These are phyloP conservation scores for Ceratocystis papillata DNA, from an alignment of 2,329 filamentous ascomycete species.

Conservation along the genomic window DNA sequence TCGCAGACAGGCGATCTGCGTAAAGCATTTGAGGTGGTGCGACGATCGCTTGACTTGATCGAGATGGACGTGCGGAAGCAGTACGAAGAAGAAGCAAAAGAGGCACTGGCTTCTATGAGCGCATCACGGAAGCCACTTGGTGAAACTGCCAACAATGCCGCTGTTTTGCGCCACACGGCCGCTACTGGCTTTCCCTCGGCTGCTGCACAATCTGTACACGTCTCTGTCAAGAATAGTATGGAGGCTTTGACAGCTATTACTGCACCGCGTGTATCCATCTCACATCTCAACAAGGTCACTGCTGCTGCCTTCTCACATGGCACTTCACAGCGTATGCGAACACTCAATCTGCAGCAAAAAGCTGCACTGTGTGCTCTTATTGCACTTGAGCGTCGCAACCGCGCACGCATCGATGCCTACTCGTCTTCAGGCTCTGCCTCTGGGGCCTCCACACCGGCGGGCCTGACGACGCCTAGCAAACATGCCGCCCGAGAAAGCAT, in stretches of 20 bases:
- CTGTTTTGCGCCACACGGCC: constrained; percentile 30
- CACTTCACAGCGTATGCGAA: constrained; percentile 69
- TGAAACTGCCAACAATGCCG: constrained; percentile 65
- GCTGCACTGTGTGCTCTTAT: constrained; percentile 82
- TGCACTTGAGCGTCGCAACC: constrained; percentile 69
- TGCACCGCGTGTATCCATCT: constrained; percentile 79
- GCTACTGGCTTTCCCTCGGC: constrained; percentile 34
- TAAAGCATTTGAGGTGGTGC: constrained; percentile 90
- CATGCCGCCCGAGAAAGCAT: constrained; percentile 30
- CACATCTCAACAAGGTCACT: constrained; percentile 84
- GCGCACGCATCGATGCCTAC: constrained; percentile 30
- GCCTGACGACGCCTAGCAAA: constrained; percentile 50
- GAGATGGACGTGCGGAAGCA: constrained; percentile 72
- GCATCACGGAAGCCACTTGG: constrained; percentile 67
- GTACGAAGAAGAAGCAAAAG: constrained; percentile 52
- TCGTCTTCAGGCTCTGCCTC: neutral
- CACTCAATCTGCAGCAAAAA: constrained; percentile 91
- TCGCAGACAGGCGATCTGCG: constrained; percentile 88
- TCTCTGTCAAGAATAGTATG: constrained; percentile 45
- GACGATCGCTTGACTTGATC: constrained; percentile 76
- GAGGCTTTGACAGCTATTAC: constrained; percentile 58
- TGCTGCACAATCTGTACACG: constrained; percentile 36
- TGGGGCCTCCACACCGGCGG: constrained; percentile 31
- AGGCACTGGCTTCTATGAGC: constrained; percentile 47
- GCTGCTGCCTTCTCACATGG: constrained; percentile 84